A percentile compares a stretch with the other conserved stretches of the same genome.
Evolutionary conservation across 2,329 filamentous ascomycete species (phyloP).

Genomic region (Plenodomus biglobosus): DNA sequence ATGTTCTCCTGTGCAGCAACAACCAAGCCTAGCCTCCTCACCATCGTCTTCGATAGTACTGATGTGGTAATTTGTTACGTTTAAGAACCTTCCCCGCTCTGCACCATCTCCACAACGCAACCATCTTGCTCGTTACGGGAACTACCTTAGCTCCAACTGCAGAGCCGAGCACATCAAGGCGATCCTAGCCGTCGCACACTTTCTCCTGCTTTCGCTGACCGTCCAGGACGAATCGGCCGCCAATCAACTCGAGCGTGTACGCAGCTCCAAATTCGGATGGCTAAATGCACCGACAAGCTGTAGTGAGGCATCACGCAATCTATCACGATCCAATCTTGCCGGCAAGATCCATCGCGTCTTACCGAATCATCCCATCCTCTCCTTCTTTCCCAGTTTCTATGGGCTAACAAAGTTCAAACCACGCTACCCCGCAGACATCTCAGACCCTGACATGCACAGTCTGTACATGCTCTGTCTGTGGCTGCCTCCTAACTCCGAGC

Average conservation of each 20-base stretch:
- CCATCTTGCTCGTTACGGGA: slow-evolving; percentile 26
- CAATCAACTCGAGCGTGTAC: not conserved
- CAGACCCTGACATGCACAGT: slow-evolving; percentile 23
- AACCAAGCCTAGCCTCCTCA: slow-evolving; percentile 19
- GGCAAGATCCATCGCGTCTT: not conserved
- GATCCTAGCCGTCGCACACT: not conserved
- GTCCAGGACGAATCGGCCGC: not conserved
- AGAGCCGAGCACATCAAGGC: slow-evolving; percentile 22
- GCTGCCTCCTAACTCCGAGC: not conserved
- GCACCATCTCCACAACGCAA: slow-evolving; percentile 27
- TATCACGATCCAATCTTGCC: not conserved
- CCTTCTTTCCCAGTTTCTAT: slow-evolving; percentile 23
- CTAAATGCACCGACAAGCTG: not conserved
- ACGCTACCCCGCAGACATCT: slow-evolving; percentile 40
- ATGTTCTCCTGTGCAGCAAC: slow-evolving; percentile 21
- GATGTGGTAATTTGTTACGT: slow-evolving; percentile 42
- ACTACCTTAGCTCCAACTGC: slow-evolving; percentile 31
- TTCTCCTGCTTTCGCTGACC: not conserved
- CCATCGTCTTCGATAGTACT: slow-evolving; percentile 20
- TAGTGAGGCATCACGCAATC: slow-evolving; percentile 2
- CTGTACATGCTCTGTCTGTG: too few relatives aligned
- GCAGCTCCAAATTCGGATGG: not conserved
- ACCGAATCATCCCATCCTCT: slow-evolving; percentile 3
- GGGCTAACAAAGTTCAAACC: slow-evolving; percentile 32
- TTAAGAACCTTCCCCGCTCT: slow-evolving; percentile 41